Conservation (phyloP, 192 early-diverging fungal species). For the Coemansia sp. region DNA sequence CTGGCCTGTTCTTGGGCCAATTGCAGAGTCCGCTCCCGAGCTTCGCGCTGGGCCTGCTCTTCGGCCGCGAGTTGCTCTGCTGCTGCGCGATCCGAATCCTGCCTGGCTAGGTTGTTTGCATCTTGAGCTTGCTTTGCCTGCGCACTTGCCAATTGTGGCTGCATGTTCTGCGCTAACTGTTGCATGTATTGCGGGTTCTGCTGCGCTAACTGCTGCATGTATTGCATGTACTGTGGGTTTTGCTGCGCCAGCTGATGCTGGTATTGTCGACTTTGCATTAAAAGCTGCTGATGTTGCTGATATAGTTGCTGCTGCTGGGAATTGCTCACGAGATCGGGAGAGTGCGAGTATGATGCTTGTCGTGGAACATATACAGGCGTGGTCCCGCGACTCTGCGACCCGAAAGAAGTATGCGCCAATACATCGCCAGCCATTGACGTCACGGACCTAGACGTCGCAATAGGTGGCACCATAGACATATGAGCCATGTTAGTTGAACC, state of each 20-base stretch:
- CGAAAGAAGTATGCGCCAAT: neutral
- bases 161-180: constrained; percentile 5
- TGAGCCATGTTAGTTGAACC: neutral
- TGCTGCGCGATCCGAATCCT: neutral
- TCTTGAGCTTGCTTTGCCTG: neutral
- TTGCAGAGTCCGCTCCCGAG: no score
- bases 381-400: neutral
- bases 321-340: neutral
- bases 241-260: constrained; percentile 10
- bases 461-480: neutral
- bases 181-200: constrained; percentile 6
- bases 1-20: neutral
- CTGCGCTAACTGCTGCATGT: constrained; percentile 9
- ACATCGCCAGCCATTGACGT: neutral
- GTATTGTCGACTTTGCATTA: constrained; percentile 5
- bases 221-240: constrained; percentile 4
- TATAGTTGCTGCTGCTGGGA: neutral
- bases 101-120: neutral
- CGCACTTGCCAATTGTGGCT: neutral
- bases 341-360: neutral
- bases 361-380: neutral
- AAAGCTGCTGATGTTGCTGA: neutral
- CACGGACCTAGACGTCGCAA: neutral
- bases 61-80: neutral
- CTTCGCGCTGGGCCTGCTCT: neutral